These are phyloP conservation scores for Pulveroboletus sp. DNA, from an alignment of 768 basidiomycete genomes.

Conservation along the genomic window DNA sequence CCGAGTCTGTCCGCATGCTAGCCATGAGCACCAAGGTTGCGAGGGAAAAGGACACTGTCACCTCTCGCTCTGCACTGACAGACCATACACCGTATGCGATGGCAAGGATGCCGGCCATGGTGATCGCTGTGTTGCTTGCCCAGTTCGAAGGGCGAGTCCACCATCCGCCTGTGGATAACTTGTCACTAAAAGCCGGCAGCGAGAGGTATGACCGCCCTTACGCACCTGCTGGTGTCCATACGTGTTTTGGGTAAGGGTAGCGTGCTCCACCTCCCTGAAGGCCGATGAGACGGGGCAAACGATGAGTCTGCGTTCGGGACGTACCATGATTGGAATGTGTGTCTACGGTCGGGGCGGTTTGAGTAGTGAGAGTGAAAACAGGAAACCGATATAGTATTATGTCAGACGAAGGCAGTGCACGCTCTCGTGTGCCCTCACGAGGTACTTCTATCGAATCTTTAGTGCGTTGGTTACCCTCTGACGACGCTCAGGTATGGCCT, in stretches of 20 bases:
- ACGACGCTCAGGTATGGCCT: no score
- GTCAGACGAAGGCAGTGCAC: no score
- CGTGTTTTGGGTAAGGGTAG: conserved; percentile 92
- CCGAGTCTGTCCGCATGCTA: conserved; percentile 43
- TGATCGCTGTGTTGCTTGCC: conserved; percentile 78
- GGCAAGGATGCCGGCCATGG: conserved; percentile 61
- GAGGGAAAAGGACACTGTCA: conserved; percentile 25
- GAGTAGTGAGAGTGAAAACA: no score
- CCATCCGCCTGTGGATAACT: conserved; percentile 71
- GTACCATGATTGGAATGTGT: no score
- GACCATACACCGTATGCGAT: conserved; percentile 66
- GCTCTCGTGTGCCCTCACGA: no score
- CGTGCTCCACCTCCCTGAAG: conserved; percentile 68
- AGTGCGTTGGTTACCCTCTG: no score
- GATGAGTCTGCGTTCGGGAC: no score
- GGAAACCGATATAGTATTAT: no score
- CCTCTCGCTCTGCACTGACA: conserved; percentile 76
- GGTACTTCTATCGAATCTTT: no score
- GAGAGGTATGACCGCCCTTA: background rate
- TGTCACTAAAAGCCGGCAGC: background rate
- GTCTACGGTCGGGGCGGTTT: no score
- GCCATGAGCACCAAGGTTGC: conserved; percentile 3
- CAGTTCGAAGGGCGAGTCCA: conserved; percentile 91
- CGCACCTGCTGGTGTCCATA: conserved; percentile 89
- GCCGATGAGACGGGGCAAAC: no score